Evolutionary conservation across 352 stramenopile species (phyloP).

Genomic region (Phytophthora vignae): DNA sequence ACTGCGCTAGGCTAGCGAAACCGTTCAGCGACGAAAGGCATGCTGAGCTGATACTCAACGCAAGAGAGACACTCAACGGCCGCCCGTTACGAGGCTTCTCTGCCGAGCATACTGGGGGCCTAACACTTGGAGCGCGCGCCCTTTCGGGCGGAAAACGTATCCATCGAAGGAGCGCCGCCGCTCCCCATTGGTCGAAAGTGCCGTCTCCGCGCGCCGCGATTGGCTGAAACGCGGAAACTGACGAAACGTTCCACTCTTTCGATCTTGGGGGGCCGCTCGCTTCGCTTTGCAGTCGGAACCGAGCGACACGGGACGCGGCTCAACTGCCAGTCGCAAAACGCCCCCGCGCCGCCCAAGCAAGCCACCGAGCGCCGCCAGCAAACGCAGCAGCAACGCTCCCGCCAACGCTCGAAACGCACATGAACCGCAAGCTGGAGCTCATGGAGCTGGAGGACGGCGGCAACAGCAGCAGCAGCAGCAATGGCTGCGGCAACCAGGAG

Average conservation of each 20-base stretch:
- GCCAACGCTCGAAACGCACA: conserved; percentile 35
- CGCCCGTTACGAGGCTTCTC: conserved; percentile 39
- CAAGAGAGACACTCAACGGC: conserved; percentile 34
- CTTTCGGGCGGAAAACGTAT: conserved; percentile 28
- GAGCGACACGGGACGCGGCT: conserved; percentile 32
- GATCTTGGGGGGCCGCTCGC: conserved; percentile 42
- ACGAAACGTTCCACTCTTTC: conserved; percentile 48
- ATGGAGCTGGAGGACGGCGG: conserved; percentile 47
- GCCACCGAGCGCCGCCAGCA: not conserved
- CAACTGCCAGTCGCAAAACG: conserved; percentile 47
- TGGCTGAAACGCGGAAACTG: conserved; percentile 34
- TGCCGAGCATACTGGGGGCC: conserved; percentile 27
- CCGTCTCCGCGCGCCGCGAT: not conserved
- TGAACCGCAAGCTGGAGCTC: conserved; percentile 84
- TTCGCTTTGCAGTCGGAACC: conserved; percentile 11
- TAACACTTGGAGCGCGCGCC: conserved; percentile 16
- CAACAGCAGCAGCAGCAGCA: not conserved
- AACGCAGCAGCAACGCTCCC: conserved; percentile 1
- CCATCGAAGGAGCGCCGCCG: conserved; percentile 17
- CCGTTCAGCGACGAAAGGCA: conserved; percentile 18
- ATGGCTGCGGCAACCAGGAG: conserved; percentile 41
- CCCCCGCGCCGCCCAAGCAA: conserved; percentile 36
- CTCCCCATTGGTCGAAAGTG: conserved; percentile 24
- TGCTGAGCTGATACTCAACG: conserved; percentile 4
- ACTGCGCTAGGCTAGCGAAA: too few species aligned